Base-by-base conservation (phyloP, 768 basidiomycete genomes). In the Fibroporia radiculosa region DNA sequence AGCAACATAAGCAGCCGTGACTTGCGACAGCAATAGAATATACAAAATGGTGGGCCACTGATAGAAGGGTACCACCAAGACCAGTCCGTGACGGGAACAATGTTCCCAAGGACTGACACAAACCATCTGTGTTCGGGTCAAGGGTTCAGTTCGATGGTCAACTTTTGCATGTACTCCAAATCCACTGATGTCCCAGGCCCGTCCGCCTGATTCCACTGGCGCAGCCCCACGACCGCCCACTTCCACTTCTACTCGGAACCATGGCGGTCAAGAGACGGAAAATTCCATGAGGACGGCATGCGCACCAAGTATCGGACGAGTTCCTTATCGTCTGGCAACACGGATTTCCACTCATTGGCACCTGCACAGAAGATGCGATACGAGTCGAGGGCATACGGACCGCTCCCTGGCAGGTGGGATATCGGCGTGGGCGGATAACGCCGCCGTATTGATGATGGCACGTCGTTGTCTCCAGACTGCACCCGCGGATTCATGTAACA, bases 331-430 rank as follows among this genome's bases (percentile, higher is more conserved):
- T 50, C 57, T 0, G 86, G 83, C 54, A 69, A 63, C 12, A 86
- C 82, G 0, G 52, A 44, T 54, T 77, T 75, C 86, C 84, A 87
- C 44, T 77, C 77, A 10, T 71, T 68, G 8, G 46, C 55, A 22
- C 45, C 52, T 5, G 28, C 47, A 48, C 75, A 84, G 59, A 84
- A 88, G 16, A 88, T 84, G 31, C 82, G 72, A 53, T 84, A 84
- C 4, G 81, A 85, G 57, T 88, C 85, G 1, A 84, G 68, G 1
- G 86, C 86, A 48, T 88, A 89, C 3, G 67, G 64, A 0, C 86
- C 84, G 1, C 78, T 68, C 0, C 84, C 84, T 0, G 81, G 78
- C 22, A 80, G 69, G 52, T 79, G 72, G 31, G 77, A 75, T 43
- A 79, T 63, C 10, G 73, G 64, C 8, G 75, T 77, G 5, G 63